phyloP scores from a whole-genome alignment of 148 eudicot species.

The Chenopodium suecicum region DNA sequence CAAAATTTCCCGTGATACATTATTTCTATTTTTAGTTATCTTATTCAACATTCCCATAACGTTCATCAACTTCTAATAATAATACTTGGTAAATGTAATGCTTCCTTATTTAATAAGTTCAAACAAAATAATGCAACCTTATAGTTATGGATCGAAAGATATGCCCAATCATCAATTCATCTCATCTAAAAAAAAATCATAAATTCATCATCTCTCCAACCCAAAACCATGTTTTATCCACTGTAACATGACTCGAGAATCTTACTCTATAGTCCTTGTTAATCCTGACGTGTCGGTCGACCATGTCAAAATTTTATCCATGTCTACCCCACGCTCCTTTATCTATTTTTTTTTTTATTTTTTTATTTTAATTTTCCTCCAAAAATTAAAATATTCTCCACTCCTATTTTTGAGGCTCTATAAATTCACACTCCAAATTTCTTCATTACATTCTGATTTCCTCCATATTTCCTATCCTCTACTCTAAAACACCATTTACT shows the following conservation, averaged over 20 bases:
- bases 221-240: neutral
- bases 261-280: neutral
- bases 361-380: neutral
- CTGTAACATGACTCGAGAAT: neutral
- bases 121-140: too few species aligned
- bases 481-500: neutral
- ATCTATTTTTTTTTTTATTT: neutral
- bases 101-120: too few species aligned
- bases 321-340: neutral
- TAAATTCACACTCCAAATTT: constrained; percentile 14
- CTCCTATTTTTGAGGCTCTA: constrained; percentile 9
- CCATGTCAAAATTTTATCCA: constrained; percentile 16
- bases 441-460: constrained; percentile 11
- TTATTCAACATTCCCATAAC: too few species aligned
- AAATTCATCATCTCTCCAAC: neutral
- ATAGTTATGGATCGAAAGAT: too few species aligned
- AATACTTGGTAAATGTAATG: too few species aligned
- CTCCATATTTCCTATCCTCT: neutral
- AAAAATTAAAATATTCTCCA: neutral
- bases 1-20: too few species aligned
- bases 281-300: constrained; percentile 29
- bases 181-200: too few species aligned
- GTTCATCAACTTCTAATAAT: too few species aligned
- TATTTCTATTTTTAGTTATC: too few species aligned
- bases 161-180: too few species aligned